phyloP scores from a whole-genome alignment of 768 basidiomycete species.

The Tubosaeta sp. region DNA sequence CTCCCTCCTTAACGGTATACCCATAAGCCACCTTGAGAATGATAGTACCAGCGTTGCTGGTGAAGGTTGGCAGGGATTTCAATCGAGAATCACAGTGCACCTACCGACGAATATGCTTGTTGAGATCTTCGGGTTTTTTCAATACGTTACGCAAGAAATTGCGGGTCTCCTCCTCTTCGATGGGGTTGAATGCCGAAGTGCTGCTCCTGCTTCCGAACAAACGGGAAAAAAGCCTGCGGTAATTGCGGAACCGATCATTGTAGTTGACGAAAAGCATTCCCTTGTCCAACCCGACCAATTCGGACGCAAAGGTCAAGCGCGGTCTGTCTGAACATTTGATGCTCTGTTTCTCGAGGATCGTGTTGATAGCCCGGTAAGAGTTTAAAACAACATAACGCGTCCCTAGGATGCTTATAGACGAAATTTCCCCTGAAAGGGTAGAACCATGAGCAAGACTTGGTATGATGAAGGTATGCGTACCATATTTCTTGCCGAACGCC shows the following conservation, averaged over 20 bases:
- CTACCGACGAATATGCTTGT: conserved; percentile 21
- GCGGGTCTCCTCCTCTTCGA: conserved; percentile 18
- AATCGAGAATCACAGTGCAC: neutral
- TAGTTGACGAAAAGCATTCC: conserved; percentile 8
- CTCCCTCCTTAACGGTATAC: conserved; percentile 30
- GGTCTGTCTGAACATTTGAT: conserved; percentile 43
- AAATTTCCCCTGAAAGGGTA: conserved; percentile 17
- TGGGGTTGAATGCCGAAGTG: conserved; percentile 6
- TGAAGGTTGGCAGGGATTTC: too few species aligned
- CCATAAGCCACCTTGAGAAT: conserved; percentile 41
- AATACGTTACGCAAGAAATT: conserved; percentile 17
- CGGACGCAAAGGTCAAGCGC: conserved; percentile 12
- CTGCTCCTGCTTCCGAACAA: conserved; percentile 11
- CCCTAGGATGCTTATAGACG: conserved; percentile 32
- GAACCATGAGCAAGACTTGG: neutral
- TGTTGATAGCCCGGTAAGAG: conserved; percentile 39
- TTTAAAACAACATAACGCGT: conserved; percentile 50
- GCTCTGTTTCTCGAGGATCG: conserved; percentile 53
- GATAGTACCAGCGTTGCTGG: conserved; percentile 18
- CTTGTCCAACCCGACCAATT: conserved; percentile 16
- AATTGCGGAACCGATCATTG: conserved; percentile 8
- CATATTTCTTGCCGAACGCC: conserved; percentile 50
- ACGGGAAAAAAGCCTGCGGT: conserved; percentile 11
- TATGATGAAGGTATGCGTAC: conserved; percentile 26
- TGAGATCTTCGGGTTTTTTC: conserved; percentile 13